These are phyloP conservation scores for Alternaria brassicae DNA, from an alignment of 2,329 filamentous ascomycete genomes.

Conservation along the genomic window DNA sequence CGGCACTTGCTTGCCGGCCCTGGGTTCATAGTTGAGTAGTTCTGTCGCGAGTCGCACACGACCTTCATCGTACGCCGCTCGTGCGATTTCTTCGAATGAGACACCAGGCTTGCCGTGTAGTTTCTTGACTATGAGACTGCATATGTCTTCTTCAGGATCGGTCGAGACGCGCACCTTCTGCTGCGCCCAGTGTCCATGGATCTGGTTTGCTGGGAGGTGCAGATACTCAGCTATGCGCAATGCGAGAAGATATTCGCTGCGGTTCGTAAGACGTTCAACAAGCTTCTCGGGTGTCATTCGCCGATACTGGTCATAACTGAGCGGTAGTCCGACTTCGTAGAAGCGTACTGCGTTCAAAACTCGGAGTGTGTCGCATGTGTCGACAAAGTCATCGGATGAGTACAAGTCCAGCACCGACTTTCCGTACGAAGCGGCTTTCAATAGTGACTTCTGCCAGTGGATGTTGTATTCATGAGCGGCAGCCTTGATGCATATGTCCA, in stretches of 20 bases:
- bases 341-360: conserved; percentile 92
- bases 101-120: conserved; percentile 88
- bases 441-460: conserved; percentile 91
- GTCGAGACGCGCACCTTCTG: conserved; percentile 87
- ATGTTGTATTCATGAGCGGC: conserved; percentile 90
- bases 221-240: conserved; percentile 88
- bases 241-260: conserved; percentile 89
- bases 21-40: conserved; percentile 89
- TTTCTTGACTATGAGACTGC: conserved; percentile 83
- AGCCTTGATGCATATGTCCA: conserved; percentile 91
- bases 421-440: conserved; percentile 97
- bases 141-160: conserved; percentile 88
- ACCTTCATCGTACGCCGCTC: conserved; percentile 92
- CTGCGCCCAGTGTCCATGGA: conserved; percentile 96
- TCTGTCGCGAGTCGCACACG: conserved; percentile 87
- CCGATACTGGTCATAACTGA: conserved; percentile 94
- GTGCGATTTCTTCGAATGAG: conserved; percentile 93
- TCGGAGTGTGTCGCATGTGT: conserved; percentile 93
- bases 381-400: conserved; percentile 97
- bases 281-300: conserved; percentile 88
- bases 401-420: conserved; percentile 98
- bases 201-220: conserved; percentile 82
- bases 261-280: conserved; percentile 83
- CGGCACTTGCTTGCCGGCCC: conserved; percentile 94
- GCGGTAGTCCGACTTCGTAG: conserved; percentile 86